phyloP scores from a whole-genome alignment of 768 basidiomycete genomes.

The Strobilomyces dryophilus region DNA sequence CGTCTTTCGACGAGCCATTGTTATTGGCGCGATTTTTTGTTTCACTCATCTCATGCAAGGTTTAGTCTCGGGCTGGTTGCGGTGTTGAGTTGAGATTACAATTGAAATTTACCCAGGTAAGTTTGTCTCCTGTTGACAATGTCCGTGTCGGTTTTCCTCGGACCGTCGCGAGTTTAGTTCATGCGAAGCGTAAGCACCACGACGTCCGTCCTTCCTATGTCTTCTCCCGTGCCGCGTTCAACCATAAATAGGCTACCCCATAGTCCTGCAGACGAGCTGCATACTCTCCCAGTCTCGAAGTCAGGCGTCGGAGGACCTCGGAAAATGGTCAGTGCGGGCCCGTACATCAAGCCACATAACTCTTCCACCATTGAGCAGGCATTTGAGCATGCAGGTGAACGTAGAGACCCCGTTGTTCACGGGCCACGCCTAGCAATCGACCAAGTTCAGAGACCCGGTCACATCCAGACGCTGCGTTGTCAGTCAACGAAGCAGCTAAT shows the following conservation, averaged over 20 bases:
- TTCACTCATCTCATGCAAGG: neutral
- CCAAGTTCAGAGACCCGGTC: neutral
- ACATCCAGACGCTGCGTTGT: slow-evolving; percentile 20
- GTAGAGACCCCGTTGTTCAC: neutral
- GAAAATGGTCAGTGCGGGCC: slow-evolving; percentile 7
- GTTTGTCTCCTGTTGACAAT: neutral
- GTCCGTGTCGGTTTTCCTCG: too few relatives aligned
- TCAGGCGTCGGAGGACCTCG: slow-evolving; percentile 20
- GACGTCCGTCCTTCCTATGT: slow-evolving; percentile 9
- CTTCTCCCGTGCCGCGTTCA: slow-evolving; percentile 11
- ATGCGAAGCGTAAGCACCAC: slow-evolving; percentile 19
- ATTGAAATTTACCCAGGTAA: slow-evolving; percentile 1
- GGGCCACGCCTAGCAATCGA: slow-evolving; percentile 3
- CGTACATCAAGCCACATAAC: neutral
- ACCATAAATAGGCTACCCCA: slow-evolving; percentile 5
- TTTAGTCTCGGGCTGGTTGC: slow-evolving; percentile 13
- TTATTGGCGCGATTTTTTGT: neutral
- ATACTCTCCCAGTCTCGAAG: slow-evolving; percentile 2
- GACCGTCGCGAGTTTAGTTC: neutral
- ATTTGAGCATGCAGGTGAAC: neutral
- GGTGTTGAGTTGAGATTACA: slow-evolving; percentile 8
- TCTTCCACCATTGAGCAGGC: neutral
- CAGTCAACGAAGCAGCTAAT: slow-evolving; percentile 52
- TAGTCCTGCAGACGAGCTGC: neutral
- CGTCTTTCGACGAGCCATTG: neutral